Conservation (phyloP, 1,284 basidiomycete genomes). For the Malassezia pachydermatis region DNA sequence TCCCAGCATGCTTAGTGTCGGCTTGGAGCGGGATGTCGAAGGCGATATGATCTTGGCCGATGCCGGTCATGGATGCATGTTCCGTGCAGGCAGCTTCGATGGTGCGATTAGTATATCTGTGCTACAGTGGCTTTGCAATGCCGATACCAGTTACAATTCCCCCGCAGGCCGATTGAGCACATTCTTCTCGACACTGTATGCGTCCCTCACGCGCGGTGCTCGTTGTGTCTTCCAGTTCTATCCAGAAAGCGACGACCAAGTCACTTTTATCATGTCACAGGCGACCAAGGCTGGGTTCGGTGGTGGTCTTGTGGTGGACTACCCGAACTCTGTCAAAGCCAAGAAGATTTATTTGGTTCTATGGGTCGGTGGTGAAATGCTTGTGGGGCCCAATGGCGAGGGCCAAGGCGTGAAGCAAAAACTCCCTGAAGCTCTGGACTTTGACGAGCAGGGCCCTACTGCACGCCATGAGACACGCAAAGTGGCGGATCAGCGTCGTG, state of each 20-base stretch:
- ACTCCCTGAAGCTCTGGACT: slow-evolving; percentile 31
- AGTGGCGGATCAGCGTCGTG: slow-evolving; percentile 35
- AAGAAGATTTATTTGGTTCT: slow-evolving; percentile 48
- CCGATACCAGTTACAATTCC: slow-evolving; percentile 82
- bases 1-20: slow-evolving; percentile 66
- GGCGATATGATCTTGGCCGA: slow-evolving; percentile 49
- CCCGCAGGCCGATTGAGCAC: slow-evolving; percentile 80
- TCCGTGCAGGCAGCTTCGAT: slow-evolving; percentile 90
- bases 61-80: slow-evolving; percentile 55
- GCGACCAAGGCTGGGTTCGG: slow-evolving; percentile 93
- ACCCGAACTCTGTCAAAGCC: slow-evolving; percentile 47
- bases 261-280: slow-evolving; percentile 70
- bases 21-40: slow-evolving; percentile 42
- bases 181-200: slow-evolving; percentile 95
- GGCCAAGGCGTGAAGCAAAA: slow-evolving; percentile 26
- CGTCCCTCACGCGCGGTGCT: slow-evolving; percentile 77
- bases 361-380: slow-evolving; percentile 48
- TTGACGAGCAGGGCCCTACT: slow-evolving; percentile 25
- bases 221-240: slow-evolving; percentile 65
- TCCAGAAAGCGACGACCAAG: slow-evolving; percentile 45
- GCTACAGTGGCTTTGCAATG: slow-evolving; percentile 95
- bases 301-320: slow-evolving; percentile 87
- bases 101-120: slow-evolving; percentile 97
- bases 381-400: slow-evolving; percentile 45
- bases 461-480: slow-evolving; percentile 35